Evolutionary conservation across 495 filamentous ascomycete species (phyloP), one percentile per base, ranked within the genome.

Genomic region (Tuber aestivum): DNA sequence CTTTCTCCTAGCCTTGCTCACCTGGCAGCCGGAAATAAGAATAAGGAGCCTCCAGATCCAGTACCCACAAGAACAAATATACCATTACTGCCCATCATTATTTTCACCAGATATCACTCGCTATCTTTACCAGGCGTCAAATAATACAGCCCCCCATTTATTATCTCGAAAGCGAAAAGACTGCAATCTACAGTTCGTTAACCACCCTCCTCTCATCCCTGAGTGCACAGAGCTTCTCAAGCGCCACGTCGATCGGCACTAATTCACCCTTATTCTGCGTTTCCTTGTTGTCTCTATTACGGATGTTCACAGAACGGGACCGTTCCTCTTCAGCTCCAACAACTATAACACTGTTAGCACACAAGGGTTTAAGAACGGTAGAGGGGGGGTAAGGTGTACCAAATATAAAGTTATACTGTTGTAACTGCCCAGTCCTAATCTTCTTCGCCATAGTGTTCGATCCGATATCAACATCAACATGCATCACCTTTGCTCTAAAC

Each of bases 401-500:
- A 78, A 95, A 93, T 79, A 94, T 93, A 83, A 94, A 95, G 86
- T 97, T 97, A 85, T 97, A 97, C 83, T 96, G 92, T 18, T 90
- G 86, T 76, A 97, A 81, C 84, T 98, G 95, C 5, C 89, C 95
- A 50, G 87, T 94, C 72, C 92, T 90, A 74, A 98, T 94, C 88
- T 98, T 97, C 90, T 97, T 97, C 81, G 94, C 91, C 85, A 99
- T 87, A 10, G 95, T 98, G 84, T 99, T 97, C 71, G 93, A 93
- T 74, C 88, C 92, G 78, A 95, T 86, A 77, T 98, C 95, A 69
- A 97, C 87, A 84, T 98, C 95, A 35, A 91, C 93, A 83, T 93
- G 89, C 84, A 97, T 87, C 78, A 90, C 87, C 81, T 89, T 83
- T 38, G 83, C 84, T 32, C 81, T 84, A 61, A 90, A 81, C 72